Evolutionary conservation across 2,329 filamentous ascomycete genomes (phyloP), one percentile per base, ranked within the genome.

Genomic region (Tolypocladium capitatum): DNA sequence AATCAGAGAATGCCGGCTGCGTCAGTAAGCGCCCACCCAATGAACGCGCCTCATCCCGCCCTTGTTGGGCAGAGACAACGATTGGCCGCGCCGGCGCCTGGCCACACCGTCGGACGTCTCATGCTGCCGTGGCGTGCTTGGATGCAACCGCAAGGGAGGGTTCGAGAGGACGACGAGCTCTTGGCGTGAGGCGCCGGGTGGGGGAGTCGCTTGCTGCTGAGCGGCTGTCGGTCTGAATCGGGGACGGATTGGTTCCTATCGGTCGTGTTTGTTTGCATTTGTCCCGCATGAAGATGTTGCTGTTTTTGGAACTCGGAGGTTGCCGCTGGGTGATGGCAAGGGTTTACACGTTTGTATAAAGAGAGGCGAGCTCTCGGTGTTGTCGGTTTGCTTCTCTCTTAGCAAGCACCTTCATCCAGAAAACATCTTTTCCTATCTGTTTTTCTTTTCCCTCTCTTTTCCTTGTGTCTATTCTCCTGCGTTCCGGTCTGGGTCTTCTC

Each of bases 51-150:
- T 9, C 30, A n/a, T n/a, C 42, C 32, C 31, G 5, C 27, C 31
- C 20, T 5, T 35, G 30, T 32, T n/a, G 31, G 20, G 5, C 16
- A 5, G 24, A 30, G 4, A 10, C 27, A 32, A 21, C 48, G 41
- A 59, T 61, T 60, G 59, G 57, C 48, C 48, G 47, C 16, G 35
- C 21, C 20, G 53, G 56, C 55, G 56, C 38, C 53, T 57, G 53
- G 48, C 50, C 51, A 52, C 48, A 54, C 54, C n/a, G 28, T 32
- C 45, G 42, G 41, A 11, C 44, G 56, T 56, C 41, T 56, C 53
- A 55, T 28, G 21, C 41, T 44, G 34, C 46, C 41, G 45, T 30
- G 41, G 34, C n/a, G 16, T 16, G 38, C 8, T 7, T 10, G 24
- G 16, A 18, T 42, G 16, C 38, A 5, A n/a, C 5, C 16, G 24